phyloP scores from a whole-genome alignment of 1,284 basidiomycete species.

The Leccinum huronense region DNA sequence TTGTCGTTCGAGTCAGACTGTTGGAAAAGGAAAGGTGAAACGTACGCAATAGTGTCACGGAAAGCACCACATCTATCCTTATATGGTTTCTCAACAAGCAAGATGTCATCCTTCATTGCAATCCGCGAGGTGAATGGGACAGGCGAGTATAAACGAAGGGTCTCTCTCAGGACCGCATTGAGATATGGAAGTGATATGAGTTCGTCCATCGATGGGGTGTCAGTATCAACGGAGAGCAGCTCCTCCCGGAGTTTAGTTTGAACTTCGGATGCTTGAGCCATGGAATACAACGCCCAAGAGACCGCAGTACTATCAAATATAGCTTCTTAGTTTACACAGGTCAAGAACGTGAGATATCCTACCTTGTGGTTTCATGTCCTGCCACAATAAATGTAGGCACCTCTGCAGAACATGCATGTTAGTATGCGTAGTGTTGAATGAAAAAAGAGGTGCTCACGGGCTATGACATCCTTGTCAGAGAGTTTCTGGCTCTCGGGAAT shows the following conservation, averaged over 20 bases:
- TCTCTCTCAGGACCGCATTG: slow-evolving; percentile 65
- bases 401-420: slow-evolving; percentile 28
- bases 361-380: slow-evolving; percentile 80
- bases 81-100: slow-evolving; percentile 52
- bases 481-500: slow-evolving; percentile 58
- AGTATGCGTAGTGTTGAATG: neutral
- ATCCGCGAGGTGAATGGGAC: slow-evolving; percentile 55
- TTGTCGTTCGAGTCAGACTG: neutral
- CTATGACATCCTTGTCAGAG: slow-evolving; percentile 71
- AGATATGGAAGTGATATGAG: slow-evolving; percentile 58
- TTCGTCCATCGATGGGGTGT: slow-evolving; percentile 58
- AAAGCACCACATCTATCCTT: slow-evolving; percentile 41
- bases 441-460: slow-evolving; percentile 49
- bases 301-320: slow-evolving; percentile 43
- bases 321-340: neutral
- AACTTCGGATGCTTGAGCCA: slow-evolving; percentile 52
- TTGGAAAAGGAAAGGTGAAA: neutral
- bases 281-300: slow-evolving; percentile 63
- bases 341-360: neutral
- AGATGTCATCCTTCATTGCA: slow-evolving; percentile 50
- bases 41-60: slow-evolving; percentile 30
- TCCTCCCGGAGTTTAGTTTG: slow-evolving; percentile 73
- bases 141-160: slow-evolving; percentile 62
- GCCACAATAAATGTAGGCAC: slow-evolving; percentile 46
- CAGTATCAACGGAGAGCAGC: slow-evolving; percentile 46